A percentile compares a stretch with the other conserved stretches of the same genome.
These are phyloP conservation scores for Domatiomyces catenatus DNA, from an alignment of 2,329 filamentous ascomycete genomes.

Conservation along the genomic window DNA sequence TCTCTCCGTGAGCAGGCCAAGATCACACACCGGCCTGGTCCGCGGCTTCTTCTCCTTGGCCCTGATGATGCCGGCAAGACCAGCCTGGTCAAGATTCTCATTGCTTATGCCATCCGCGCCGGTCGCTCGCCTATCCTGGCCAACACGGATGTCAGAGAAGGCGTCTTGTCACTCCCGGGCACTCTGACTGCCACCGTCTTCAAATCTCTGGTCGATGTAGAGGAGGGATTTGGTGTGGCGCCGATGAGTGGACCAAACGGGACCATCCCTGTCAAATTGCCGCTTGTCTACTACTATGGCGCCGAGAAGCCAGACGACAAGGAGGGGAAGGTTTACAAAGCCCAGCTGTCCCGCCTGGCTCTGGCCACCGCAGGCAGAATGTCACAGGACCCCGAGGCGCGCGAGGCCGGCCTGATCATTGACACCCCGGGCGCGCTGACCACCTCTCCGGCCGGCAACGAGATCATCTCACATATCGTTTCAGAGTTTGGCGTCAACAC, in stretches of 20 bases:
- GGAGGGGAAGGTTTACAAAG: constrained; percentile 55
- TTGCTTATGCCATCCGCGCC: constrained; percentile 61
- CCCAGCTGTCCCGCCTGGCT: constrained; percentile 60
- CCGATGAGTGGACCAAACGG: constrained; percentile 74
- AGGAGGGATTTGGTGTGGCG: constrained; percentile 76
- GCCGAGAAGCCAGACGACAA: constrained; percentile 44
- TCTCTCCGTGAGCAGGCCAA: constrained; percentile 50
- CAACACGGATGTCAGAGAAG: constrained; percentile 71
- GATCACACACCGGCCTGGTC: constrained; percentile 41
- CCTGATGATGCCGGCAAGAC: constrained; percentile 71
- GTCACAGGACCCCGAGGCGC: constrained; percentile 57
- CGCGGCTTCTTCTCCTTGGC: constrained; percentile 72
- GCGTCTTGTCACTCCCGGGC: constrained; percentile 61
- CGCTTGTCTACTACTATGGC: constrained; percentile 80
- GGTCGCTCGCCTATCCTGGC: constrained; percentile 65
- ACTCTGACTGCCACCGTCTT: constrained; percentile 77
- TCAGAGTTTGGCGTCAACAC: constrained; percentile 60
- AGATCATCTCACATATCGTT: constrained; percentile 66
- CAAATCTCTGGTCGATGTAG: constrained; percentile 72
- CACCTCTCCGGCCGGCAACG: constrained; percentile 39
- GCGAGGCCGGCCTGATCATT: constrained; percentile 64
- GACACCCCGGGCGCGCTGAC: constrained; percentile 62
- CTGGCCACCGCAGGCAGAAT: constrained; percentile 63
- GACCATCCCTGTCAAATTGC: constrained; percentile 76
- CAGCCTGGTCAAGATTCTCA: constrained; percentile 58